A percentile compares a stretch with the other conserved stretches of the same genome.
phyloP scores from a whole-genome alignment of 306 rosid genomes.

The Prosopis cineraria region DNA sequence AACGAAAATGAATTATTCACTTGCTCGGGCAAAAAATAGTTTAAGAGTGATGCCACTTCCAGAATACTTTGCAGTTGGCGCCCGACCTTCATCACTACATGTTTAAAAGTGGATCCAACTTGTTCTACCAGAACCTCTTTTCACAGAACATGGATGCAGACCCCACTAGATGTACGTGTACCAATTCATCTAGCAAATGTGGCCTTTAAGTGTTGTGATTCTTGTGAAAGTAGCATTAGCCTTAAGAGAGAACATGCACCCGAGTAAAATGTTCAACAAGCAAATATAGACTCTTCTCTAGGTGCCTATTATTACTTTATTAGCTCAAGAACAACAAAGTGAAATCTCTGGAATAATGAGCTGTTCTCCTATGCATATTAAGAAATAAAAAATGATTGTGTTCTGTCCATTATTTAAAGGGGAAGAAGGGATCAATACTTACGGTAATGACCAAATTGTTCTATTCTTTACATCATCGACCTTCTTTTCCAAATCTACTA shows the following conservation, averaged over 20 bases:
- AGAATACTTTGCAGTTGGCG: not conserved
- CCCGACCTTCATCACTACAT: not conserved
- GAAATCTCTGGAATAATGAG: not conserved
- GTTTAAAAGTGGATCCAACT: not conserved
- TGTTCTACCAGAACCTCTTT: not conserved
- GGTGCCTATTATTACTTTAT: not conserved
- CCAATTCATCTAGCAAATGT: too few relatives aligned
- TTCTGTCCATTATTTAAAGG: not conserved
- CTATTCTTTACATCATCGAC: constrained; percentile 58
- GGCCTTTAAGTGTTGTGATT: too few relatives aligned
- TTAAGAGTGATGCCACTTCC: not conserved
- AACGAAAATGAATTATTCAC: not conserved
- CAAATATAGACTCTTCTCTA: not conserved
- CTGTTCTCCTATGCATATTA: constrained; percentile 8
- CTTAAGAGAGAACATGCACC: constrained; percentile 1
- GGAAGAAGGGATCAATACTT: constrained; percentile 46
- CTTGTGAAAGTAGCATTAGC: not conserved
- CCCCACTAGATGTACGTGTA: not conserved
- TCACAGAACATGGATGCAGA: not conserved
- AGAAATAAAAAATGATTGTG: constrained; percentile 22
- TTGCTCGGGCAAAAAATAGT: constrained; percentile 17
- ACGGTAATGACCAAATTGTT: constrained; percentile 94
- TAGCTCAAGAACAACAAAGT: not conserved
- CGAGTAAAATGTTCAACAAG: not conserved
- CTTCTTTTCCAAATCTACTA: constrained; percentile 32